Base-by-base conservation (phyloP, 768 basidiomycete species). In the Agaricus blazei region DNA sequence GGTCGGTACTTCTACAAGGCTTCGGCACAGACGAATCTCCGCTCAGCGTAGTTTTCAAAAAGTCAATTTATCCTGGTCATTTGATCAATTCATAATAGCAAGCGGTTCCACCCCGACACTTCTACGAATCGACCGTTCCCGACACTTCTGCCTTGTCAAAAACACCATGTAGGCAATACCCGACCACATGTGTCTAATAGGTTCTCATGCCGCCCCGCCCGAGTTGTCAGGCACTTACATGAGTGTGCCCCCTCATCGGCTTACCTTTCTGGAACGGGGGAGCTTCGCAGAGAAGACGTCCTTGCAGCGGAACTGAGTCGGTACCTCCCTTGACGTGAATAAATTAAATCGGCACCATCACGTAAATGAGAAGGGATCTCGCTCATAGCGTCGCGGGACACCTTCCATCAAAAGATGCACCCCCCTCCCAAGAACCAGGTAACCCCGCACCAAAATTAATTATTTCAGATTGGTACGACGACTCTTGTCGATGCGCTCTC, bases 341-440 rank as follows among this genome's bases (percentile, higher is more conserved):
- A 34, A 34, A 34, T 4, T 8, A 34, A 34, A 6, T 34, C 45
- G 34, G 37, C 9, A 12, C 8, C n/a, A 37, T 54, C 37, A 54
- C 54, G 54, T 54, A 54, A 54, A 48, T 19, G 46, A 34, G 38
- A 14, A 43, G 38, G 34, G 40, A 54, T 54, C 37, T 24, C 34
- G 28, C n/a, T 45, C 42, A 36, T 54, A 38, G 11, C 38, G 52
- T 42, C 54, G 38, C 46, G 29, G 47, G 29, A 34, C 40, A 34
- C n/a, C 26, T 41, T 23, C 38, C 47, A 54, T 48, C 47, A 54
- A 40, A 23, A 15, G 54, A 54, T 40, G 28, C 46, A 28, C n/a
- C 36, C 38, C n/a, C 26, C 19, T 28, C 46, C 51, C 42, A 24
- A 52, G 42, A 52, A 15, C 23, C 23, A 29, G 23, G 42, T 28